Base-by-base conservation (phyloP, 768 basidiomycete genomes). In the Pilatotrama ljubarskyi region DNA sequence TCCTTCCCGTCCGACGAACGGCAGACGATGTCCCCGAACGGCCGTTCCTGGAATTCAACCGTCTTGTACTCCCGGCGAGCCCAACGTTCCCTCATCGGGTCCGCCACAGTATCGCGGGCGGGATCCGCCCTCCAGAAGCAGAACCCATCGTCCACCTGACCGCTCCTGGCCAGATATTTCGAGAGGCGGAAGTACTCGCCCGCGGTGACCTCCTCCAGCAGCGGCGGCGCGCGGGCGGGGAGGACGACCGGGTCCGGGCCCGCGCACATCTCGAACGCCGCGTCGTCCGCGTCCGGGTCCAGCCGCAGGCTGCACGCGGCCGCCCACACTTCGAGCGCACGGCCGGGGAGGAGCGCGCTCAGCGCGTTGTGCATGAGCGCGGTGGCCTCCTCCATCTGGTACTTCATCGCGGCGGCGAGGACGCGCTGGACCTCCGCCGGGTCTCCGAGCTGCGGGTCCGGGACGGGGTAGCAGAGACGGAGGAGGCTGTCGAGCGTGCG, bases 1-100 rank as follows among this genome's bases (percentile, higher is more conserved):
- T 75, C 71, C 59, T 73, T 69, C 37, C 71, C 69, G 66, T 84
- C 83, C 50, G 80, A 80, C 6, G 82, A 81, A 53, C 81, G 77
- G 44, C 85, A 73, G 50, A 84, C 77, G 47, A 84, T 70, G 62
- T 84, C 82, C 35, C 44, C 32, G 24, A 29, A 40, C 17, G 59
- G 59, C 5, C 42, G 24, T 15, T 42, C 20, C n/a, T 43, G 22
- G 22, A 32, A 5, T 3, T 4, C 2, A 24, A 53, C 11, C 24
- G 14, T 11, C 22, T 22, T 20, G 35, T 6, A 20, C 18, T 26
- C 11, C 15, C 2, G n/a, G 11, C n/a, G n/a, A n/a, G 9, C 24
- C 9, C 22, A 11, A 47, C 24, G n/a, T 24, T 20, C 14, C 4
- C 22, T 3, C 22, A 2, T 3, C 44, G 9, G 5, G 24, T 9